Base-by-base conservation (phyloP, 345 rosid genomes). In the Corchorus capsularis region DNA sequence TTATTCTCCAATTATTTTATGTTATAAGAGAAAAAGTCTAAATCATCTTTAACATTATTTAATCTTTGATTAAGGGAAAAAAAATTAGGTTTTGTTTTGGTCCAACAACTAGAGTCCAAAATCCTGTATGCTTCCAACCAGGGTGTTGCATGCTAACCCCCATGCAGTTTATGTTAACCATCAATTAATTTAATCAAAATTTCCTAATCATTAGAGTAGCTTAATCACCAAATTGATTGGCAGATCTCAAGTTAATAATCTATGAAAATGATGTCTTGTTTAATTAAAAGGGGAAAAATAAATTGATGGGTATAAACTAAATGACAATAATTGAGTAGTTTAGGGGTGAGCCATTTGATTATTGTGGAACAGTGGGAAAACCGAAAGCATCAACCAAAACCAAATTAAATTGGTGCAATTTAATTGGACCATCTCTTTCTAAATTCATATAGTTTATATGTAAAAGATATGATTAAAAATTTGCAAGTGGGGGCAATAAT, bases 401-500 rank as follows among this genome's bases (percentile, higher is more conserved):
- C 63, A 39, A 56, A 43, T 69, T 46, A 69, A 52, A 52, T n/a
- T 39, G 27, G 8, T 50, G 61, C 20, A 17, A 4, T 15, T 12
- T 69, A 52, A 53, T 70, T 70, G 73, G 47, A 53, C 49, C 47
- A 52, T 35, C 16, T 16, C 37, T 52, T 53, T 16, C 13, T 2
- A 35, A 4, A 32, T 32, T 8, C 0, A 10, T 69, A 32, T 53
- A 53, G 27, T 52, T 53, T 52, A 69, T 52, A 17, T 46, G 14
- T 27, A 46, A 46, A 11, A 69, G 60, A 37, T 70, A n/a, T n/a
- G 47, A 20, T 35, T 17, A 17, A 17, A 35, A 50, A 69, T 17
- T 52, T 17, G 74, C 74, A 70, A 70, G 74, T 54, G 49, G 74
- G 74, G 53, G 74, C n/a, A 54, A 53, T 53, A 54, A 53, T 53